Conservation (phyloP, 1,284 basidiomycete species). For the Heterobasidion annosum region DNA sequence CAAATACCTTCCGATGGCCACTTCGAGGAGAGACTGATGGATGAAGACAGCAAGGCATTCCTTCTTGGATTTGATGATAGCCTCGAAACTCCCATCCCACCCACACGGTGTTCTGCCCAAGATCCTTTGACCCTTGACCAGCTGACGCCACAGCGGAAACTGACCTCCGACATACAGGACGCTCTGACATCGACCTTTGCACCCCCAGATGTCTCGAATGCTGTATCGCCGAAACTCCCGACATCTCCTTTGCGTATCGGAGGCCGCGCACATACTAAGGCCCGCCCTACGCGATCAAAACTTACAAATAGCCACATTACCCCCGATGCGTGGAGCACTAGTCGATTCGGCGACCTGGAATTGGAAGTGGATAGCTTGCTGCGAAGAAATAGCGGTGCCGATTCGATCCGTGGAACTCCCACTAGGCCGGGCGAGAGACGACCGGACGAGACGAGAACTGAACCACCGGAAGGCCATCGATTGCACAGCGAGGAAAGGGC, state of each 20-base stretch:
- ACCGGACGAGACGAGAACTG: neutral
- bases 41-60: conserved; percentile 31
- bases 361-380: neutral
- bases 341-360: neutral
- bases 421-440: neutral
- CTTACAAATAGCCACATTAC: neutral
- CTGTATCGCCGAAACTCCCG: neutral
- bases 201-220: neutral
- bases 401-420: neutral
- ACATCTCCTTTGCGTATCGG: neutral
- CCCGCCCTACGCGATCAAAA: neutral
- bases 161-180: conserved; percentile 2
- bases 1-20: conserved; percentile 33
- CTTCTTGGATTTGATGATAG: conserved; percentile 27
- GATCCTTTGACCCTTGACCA: conserved; percentile 24
- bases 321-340: neutral
- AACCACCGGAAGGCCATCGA: neutral
- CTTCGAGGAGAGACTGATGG: conserved; percentile 30
- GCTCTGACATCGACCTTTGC: conserved; percentile 2
- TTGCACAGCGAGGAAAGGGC: neutral
- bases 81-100: conserved; percentile 18
- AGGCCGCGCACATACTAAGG: neutral
- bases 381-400: neutral
- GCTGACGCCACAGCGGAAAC: conserved; percentile 20
- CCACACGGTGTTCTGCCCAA: conserved; percentile 7